phyloP scores from a whole-genome alignment of 1,139 yeast genomes.

The Fermentozyma sake region DNA sequence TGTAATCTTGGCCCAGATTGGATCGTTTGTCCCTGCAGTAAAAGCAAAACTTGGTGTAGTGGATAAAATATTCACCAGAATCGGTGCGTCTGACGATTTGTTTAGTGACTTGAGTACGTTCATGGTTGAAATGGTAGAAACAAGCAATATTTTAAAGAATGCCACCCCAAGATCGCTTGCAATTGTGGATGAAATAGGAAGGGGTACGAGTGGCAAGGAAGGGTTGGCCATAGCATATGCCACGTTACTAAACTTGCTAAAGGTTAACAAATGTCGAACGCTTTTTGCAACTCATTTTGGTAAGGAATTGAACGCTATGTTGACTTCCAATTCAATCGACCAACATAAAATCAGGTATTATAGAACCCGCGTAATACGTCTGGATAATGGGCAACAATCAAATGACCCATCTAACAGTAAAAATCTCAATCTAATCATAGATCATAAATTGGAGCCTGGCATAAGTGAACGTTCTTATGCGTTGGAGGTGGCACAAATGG shows the following conservation, averaged over 20 bases:
- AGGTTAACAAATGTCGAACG: conserved; percentile 62
- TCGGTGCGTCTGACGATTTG: conserved; percentile 89
- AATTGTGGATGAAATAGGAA: conserved; percentile 90
- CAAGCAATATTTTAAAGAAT: conserved; percentile 69
- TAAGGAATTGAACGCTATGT: conserved; percentile 45
- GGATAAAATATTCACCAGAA: conserved; percentile 81
- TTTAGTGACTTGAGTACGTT: conserved; percentile 86
- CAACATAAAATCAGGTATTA: conserved; percentile 39
- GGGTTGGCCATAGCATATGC: conserved; percentile 92
- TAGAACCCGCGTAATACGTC: conserved; percentile 43
- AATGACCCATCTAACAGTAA: conserved; percentile 9
- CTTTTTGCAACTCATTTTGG: conserved; percentile 96
- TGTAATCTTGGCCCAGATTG: conserved; percentile 83
- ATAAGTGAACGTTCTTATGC: conserved; percentile 79
- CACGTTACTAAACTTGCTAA: conserved; percentile 55
- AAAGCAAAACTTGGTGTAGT: conserved; percentile 72
- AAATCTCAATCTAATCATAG: conserved; percentile 37
- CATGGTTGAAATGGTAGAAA: conserved; percentile 98
- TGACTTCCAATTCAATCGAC: conserved; percentile 21
- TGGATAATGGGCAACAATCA: no score
- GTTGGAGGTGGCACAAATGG: conserved; percentile 73
- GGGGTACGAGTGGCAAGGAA: conserved; percentile 89
- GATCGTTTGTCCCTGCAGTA: conserved; percentile 81
- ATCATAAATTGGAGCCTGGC: conserved; percentile 67
- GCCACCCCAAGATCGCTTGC: conserved; percentile 80